These are phyloP conservation scores for Russula griseocarnosa DNA, from an alignment of 768 basidiomycete genomes.

Conservation along the genomic window DNA sequence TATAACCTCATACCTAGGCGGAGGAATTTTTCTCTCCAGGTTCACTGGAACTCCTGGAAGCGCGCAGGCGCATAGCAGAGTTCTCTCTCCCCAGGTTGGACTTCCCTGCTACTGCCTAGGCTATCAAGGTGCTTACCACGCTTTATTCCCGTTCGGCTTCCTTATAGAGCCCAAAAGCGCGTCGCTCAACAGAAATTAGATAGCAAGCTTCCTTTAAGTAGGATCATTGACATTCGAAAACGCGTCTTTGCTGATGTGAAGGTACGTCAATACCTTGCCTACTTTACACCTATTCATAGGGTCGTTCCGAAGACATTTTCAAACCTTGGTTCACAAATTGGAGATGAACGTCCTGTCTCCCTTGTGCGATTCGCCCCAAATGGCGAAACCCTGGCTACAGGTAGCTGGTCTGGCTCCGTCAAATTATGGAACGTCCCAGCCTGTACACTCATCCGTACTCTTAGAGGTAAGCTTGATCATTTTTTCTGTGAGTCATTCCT, in stretches of 20 bases:
- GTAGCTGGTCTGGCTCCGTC: slow-evolving; percentile 92
- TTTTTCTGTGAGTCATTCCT: slow-evolving; percentile 7
- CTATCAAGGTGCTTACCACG: slow-evolving; percentile 75
- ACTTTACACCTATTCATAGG: neutral
- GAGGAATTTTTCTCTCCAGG: slow-evolving; percentile 97
- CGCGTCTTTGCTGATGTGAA: slow-evolving; percentile 87
- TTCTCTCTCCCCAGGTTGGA: slow-evolving; percentile 93
- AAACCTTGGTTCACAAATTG: slow-evolving; percentile 96
- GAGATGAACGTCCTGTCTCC: slow-evolving; percentile 91
- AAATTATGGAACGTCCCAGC: slow-evolving; percentile 95
- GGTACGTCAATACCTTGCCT: slow-evolving; percentile 43
- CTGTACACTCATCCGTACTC: slow-evolving; percentile 71
- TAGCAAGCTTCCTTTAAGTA: slow-evolving; percentile 77
- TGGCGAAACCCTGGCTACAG: slow-evolving; percentile 81
- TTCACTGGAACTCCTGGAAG: slow-evolving; percentile 78
- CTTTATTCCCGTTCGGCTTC: slow-evolving; percentile 39
- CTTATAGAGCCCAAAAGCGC: slow-evolving; percentile 89
- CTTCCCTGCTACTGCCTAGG: slow-evolving; percentile 48
- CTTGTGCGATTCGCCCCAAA: slow-evolving; percentile 95
- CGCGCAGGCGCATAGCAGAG: slow-evolving; percentile 82
- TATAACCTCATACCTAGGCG: slow-evolving; percentile 45
- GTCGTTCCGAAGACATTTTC: slow-evolving; percentile 60
- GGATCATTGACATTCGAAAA: slow-evolving; percentile 90
- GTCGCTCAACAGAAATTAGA: slow-evolving; percentile 91
- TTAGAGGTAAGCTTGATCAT: slow-evolving; percentile 55